These are phyloP conservation scores for Yamadazyma trypodendri DNA, from an alignment of 1,139 yeast species.

Conservation along the genomic window DNA sequence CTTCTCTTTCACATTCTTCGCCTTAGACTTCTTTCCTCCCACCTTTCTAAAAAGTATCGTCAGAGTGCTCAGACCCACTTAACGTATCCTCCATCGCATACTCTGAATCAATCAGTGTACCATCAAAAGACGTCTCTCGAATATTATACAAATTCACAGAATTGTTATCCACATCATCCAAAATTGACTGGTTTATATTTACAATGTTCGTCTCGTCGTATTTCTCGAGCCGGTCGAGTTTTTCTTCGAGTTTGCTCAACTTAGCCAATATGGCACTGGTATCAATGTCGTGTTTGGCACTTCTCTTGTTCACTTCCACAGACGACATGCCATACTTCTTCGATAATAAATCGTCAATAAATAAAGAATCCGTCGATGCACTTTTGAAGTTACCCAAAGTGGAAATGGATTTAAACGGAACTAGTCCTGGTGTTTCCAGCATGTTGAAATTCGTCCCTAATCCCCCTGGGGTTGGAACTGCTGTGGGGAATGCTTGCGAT, in stretches of 20 bases:
- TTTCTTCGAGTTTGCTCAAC: slow-evolving; percentile 12
- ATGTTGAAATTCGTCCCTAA: not conserved
- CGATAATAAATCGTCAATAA: slow-evolving; percentile 30
- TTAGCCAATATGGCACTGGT: slow-evolving; percentile 13
- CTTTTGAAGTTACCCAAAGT: slow-evolving; percentile 32
- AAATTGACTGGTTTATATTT: slow-evolving; percentile 12
- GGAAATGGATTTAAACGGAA: slow-evolving; percentile 27
- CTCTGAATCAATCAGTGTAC: slow-evolving; percentile 20
- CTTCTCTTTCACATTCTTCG: too few relatives aligned
- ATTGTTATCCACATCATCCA: slow-evolving; percentile 14
- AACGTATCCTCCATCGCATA: slow-evolving; percentile 13
- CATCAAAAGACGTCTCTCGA: slow-evolving; percentile 22
- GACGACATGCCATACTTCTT: slow-evolving; percentile 23
- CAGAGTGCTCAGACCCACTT: slow-evolving; percentile 7
- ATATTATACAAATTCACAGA: slow-evolving; percentile 21
- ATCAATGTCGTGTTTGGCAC: slow-evolving; percentile 14
- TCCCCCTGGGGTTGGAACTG: too few relatives aligned
- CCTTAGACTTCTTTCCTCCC: too few relatives aligned
- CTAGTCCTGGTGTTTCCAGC: slow-evolving; percentile 12
- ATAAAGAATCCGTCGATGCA: slow-evolving; percentile 37
- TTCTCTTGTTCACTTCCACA: slow-evolving; percentile 11
- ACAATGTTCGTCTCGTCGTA: slow-evolving; percentile 5
- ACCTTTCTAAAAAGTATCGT: slow-evolving; percentile 8
- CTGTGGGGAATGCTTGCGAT: slow-evolving; percentile 1
- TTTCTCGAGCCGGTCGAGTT: slow-evolving; percentile 11